Evolutionary conservation across 1,139 yeast species (phyloP).

Genomic region (Debaryomyces psychrophilus): DNA sequence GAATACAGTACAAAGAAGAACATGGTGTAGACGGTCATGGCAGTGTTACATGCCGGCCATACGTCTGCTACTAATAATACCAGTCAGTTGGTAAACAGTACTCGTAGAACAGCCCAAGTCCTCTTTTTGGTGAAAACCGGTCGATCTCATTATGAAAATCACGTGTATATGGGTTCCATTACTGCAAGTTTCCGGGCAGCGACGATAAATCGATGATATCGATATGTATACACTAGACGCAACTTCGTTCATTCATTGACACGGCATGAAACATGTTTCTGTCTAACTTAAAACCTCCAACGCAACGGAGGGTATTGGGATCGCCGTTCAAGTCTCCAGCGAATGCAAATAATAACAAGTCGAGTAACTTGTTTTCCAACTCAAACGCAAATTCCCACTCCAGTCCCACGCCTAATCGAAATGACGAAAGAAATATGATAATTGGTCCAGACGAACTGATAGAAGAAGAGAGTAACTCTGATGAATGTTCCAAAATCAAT

Average conservation of each 20-base stretch:
- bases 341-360: conserved; percentile 10
- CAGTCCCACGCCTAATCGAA: conserved; percentile 5
- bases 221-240: background rate
- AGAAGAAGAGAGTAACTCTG: background rate
- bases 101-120: background rate
- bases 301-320: conserved; percentile 24
- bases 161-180: background rate
- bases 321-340: conserved; percentile 28
- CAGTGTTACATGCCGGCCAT: background rate
- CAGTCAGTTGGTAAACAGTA: too few species aligned
- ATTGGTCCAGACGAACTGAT: background rate
- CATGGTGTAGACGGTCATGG: background rate
- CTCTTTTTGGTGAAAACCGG: background rate
- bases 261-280: conserved; percentile 4
- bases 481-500: background rate
- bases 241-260: background rate
- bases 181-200: background rate
- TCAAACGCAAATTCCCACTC: conserved; percentile 6
- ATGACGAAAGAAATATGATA: conserved; percentile 1
- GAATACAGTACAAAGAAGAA: background rate
- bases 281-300: conserved; percentile 18
- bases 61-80: too few species aligned
- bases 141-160: background rate
- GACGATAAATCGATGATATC: background rate
- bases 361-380: conserved; percentile 7